Conservation (phyloP, 2,329 filamentous ascomycete species). For the Exophiala spinifera region DNA sequence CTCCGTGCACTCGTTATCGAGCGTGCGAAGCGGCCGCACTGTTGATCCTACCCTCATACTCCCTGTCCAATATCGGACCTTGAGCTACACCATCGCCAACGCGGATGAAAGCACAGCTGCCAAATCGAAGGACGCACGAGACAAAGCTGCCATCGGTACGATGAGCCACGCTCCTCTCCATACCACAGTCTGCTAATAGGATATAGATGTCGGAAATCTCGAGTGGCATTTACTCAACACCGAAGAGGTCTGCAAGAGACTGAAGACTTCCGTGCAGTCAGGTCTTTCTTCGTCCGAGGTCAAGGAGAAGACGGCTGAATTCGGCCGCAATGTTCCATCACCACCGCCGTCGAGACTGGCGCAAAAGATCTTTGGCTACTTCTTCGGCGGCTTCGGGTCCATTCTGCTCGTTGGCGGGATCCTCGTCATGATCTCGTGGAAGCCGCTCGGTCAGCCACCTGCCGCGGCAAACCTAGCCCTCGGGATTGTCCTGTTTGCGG, state of each 20-base stretch:
- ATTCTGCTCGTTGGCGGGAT: conserved; percentile 67
- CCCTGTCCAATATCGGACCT: conserved; percentile 35
- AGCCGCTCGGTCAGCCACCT: conserved; percentile 70
- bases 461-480: conserved; percentile 67
- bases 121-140: conserved; percentile 39
- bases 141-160: conserved; percentile 17
- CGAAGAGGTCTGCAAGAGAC: conserved; percentile 58
- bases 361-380: conserved; percentile 62
- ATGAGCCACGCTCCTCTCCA: no score
- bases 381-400: conserved; percentile 73
- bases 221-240: conserved; percentile 65
- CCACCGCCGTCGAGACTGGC: conserved; percentile 61
- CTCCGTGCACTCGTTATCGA: conserved; percentile 23
- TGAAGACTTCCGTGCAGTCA: conserved; percentile 54
- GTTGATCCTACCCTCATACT: conserved; percentile 31
- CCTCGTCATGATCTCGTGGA: conserved; percentile 74
- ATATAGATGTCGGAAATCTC: conserved; percentile 57
- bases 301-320: conserved; percentile 53
- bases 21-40: conserved; percentile 21
- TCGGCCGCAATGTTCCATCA: conserved; percentile 66
- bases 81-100: conserved; percentile 54
- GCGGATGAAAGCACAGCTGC: conserved; percentile 47
- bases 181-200: not conserved
- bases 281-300: conserved; percentile 62
- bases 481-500: conserved; percentile 67